phyloP scores from a whole-genome alignment of 176 grass and related monocot species.

The Guadua angustifolia region DNA sequence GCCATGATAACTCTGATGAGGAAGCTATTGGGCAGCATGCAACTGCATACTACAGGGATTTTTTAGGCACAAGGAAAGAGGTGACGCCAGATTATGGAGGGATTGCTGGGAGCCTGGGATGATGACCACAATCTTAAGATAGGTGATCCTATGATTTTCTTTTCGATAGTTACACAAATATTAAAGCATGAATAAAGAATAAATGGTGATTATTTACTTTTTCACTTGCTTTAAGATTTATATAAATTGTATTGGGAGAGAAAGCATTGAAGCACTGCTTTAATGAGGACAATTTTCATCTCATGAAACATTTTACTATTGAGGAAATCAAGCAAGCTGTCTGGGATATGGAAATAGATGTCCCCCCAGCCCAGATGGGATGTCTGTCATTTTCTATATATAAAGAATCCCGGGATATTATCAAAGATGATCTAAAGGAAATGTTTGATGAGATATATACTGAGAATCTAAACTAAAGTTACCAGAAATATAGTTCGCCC shows the following conservation, averaged over 20 bases:
- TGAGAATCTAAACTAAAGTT: neutral
- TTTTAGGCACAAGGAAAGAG: neutral
- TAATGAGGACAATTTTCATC: slow-evolving; percentile 17
- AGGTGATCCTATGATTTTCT: no score
- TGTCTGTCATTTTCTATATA: neutral
- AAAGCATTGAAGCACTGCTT: neutral
- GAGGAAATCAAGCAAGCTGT: slow-evolving; percentile 16
- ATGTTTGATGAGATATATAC: neutral
- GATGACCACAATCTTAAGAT: neutral
- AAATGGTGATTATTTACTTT: no score
- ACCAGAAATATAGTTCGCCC: no score
- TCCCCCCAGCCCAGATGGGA: slow-evolving; percentile 1
- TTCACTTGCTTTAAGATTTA: no score
- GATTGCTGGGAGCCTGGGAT: neutral
- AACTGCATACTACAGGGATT: slow-evolving; percentile 3
- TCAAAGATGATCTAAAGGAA: no score
- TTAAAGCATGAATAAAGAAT: no score
- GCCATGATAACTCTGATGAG: neutral
- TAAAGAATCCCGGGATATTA: no score
- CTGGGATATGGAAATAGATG: slow-evolving; percentile 13
- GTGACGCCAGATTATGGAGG: neutral
- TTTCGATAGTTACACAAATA: no score
- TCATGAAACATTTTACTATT: neutral
- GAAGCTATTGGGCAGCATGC: slow-evolving; percentile 20
- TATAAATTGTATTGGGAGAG: no score